Percentiles rank a stretch among this genome's conserved stretches.
These are phyloP conservation scores for Yueomyces sinensis DNA, from an alignment of 805 yeast species.

Conservation along the genomic window DNA sequence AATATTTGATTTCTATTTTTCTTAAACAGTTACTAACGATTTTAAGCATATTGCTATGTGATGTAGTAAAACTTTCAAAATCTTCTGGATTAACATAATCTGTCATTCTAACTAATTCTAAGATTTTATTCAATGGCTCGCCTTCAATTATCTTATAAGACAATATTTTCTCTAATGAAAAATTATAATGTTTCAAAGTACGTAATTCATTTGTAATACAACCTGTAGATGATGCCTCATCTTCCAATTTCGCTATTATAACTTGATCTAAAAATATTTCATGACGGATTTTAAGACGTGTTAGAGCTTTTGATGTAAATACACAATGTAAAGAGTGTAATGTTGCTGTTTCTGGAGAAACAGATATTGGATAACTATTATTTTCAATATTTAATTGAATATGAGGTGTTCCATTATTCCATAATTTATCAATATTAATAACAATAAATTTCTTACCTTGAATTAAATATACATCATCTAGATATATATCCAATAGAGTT, in stretches of 20 bases:
- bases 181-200: constrained; percentile 18
- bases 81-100: constrained; percentile 2
- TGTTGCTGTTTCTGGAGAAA: constrained; percentile 19
- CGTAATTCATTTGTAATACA: constrained; percentile 14
- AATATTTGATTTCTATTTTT: constrained; percentile 22
- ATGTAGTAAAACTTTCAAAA: background rate
- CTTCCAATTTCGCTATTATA: constrained; percentile 8
- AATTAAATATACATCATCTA: constrained; percentile 13
- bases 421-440: constrained; percentile 12
- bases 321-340: constrained; percentile 17
- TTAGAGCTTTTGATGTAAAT: constrained; percentile 5
- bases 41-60: constrained; percentile 14
- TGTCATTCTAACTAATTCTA: constrained; percentile 12
- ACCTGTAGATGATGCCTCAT: constrained; percentile 4
- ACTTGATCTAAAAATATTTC: constrained; percentile 21
- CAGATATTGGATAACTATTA: constrained; percentile 17
- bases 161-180: constrained; percentile 23
- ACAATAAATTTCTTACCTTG: constrained; percentile 8
- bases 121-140: constrained; percentile 12
- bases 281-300: constrained; percentile 13
- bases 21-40: constrained; percentile 24
- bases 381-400: constrained; percentile 13
- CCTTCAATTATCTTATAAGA: constrained; percentile 15
- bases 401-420: constrained; percentile 9
- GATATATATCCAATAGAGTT: constrained; percentile 15